These are phyloP conservation scores for Elongisporangium senticosum DNA, from an alignment of 352 stramenopile genomes.

Conservation along the genomic window DNA sequence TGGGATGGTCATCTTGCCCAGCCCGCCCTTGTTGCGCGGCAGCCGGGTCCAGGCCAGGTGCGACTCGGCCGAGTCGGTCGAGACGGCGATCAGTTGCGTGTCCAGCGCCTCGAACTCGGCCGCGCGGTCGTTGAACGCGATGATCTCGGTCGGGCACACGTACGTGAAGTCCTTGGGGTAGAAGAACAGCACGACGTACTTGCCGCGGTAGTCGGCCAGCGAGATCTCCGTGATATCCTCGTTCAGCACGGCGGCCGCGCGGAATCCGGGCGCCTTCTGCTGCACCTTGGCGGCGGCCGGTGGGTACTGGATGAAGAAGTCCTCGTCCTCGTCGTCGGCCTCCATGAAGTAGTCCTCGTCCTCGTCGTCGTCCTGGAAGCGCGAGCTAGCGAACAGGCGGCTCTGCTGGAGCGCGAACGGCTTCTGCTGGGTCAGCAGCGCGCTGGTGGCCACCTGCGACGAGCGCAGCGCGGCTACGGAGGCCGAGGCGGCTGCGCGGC, in stretches of 20 bases:
- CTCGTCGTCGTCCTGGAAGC: conserved; percentile 27
- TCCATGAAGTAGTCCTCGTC: conserved; percentile 59
- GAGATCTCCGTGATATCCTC: conserved; percentile 81
- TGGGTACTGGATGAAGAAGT: conserved; percentile 81
- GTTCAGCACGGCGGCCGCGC: conserved; percentile 63
- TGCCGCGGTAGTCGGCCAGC: conserved; percentile 78
- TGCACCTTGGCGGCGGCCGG: conserved; percentile 49
- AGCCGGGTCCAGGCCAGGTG: conserved; percentile 88
- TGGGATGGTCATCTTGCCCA: conserved; percentile 92
- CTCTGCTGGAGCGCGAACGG: conserved; percentile 5
- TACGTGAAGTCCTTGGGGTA: conserved; percentile 91
- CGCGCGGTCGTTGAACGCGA: conserved; percentile 84
- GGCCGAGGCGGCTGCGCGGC: conserved; percentile 11
- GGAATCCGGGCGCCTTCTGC: conserved; percentile 67
- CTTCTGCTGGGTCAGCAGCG: not conserved
- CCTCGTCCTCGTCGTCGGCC: conserved; percentile 59
- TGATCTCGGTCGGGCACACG: conserved; percentile 90
- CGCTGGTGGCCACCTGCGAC: conserved; percentile 10
- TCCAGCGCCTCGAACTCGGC: conserved; percentile 82
- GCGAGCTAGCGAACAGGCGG: conserved; percentile 38
- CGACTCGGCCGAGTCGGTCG: conserved; percentile 87
- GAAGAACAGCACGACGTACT: conserved; percentile 90
- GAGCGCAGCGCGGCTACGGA: conserved; percentile 1
- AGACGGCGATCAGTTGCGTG: conserved; percentile 85
- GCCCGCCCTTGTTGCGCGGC: conserved; percentile 86